Percentiles rank a stretch among this genome's conserved stretches.
These are phyloP conservation scores for Eucalyptus curtisii DNA, from an alignment of 345 rosid genomes.

Conservation along the genomic window DNA sequence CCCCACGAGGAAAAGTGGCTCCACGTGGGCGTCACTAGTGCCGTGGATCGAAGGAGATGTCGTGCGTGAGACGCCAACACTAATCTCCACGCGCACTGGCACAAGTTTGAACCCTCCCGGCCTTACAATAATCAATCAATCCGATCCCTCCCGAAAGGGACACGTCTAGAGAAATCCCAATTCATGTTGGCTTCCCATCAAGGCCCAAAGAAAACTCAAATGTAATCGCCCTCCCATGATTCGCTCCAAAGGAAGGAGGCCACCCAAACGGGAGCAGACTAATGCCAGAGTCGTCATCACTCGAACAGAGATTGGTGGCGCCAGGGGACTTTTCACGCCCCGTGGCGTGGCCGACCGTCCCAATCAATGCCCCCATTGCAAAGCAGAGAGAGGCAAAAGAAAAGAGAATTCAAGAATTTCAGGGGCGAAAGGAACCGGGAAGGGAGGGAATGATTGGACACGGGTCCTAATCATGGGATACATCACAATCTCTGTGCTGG, in stretches of 20 bases:
- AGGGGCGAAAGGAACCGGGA: neutral
- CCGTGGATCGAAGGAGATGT: neutral
- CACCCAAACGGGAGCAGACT: neutral
- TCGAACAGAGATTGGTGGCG: neutral
- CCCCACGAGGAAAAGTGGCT: neutral
- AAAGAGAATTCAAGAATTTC: neutral
- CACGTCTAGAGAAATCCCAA: neutral
- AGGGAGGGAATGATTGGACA: neutral
- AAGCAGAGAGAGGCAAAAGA: neutral
- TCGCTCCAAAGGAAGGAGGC: neutral
- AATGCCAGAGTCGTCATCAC: neutral
- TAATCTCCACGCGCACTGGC: neutral
- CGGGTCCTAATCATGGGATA: neutral
- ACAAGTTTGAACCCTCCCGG: neutral
- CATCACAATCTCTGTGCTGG: neutral
- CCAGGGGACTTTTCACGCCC: neutral
- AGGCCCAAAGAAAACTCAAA: neutral
- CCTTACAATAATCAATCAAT: neutral
- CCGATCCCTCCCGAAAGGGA: neutral
- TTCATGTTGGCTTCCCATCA: neutral
- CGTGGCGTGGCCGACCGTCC: neutral
- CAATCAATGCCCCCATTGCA: neutral
- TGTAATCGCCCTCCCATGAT: neutral
- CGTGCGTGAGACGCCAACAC: neutral
- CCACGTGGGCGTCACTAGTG: neutral